Percentiles rank a stretch among this genome's conserved stretches.
Conservation (phyloP, 2,329 filamentous ascomycete species). For the Aspergillus pseudoviridinutans region DNA sequence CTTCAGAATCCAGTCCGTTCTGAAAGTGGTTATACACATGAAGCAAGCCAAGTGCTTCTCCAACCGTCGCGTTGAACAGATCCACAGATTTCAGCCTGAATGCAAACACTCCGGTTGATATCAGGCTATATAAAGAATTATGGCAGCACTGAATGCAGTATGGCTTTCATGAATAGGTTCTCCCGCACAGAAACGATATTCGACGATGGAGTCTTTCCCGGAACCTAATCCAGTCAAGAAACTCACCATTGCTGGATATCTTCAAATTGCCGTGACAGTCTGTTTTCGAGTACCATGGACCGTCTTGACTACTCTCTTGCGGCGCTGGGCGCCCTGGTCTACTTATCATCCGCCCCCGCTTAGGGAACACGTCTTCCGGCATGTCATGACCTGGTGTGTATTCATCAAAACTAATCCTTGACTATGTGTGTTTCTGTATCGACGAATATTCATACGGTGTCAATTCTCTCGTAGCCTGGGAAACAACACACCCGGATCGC, state of each 20-base stretch:
- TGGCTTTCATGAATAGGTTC: not conserved
- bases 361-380: constrained; percentile 13
- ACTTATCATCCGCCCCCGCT: constrained; percentile 11
- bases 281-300: constrained; percentile 12
- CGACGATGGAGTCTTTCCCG: not conserved
- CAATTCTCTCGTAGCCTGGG: constrained; percentile 5
- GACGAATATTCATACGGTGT: not conserved
- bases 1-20: not conserved
- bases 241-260: constrained; percentile 2
- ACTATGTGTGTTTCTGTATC: not conserved
- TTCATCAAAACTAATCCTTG: not conserved
- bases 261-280: constrained; percentile 7
- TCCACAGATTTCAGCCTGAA: not conserved
- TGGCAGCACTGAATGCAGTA: not conserved
- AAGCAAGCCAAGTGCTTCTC: not conserved
- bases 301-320: constrained; percentile 9
- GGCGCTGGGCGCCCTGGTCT: constrained; percentile 11
- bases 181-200: not conserved
- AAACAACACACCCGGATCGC: constrained; percentile 9
- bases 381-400: constrained; percentile 16
- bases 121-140: not conserved
- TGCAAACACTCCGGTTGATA: not conserved
- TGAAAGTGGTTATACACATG: not conserved
- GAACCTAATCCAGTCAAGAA: constrained; percentile 7
- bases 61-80: not conserved